Base-by-base conservation (phyloP, 495 filamentous ascomycete species). In the Acidomyces sp. region DNA sequence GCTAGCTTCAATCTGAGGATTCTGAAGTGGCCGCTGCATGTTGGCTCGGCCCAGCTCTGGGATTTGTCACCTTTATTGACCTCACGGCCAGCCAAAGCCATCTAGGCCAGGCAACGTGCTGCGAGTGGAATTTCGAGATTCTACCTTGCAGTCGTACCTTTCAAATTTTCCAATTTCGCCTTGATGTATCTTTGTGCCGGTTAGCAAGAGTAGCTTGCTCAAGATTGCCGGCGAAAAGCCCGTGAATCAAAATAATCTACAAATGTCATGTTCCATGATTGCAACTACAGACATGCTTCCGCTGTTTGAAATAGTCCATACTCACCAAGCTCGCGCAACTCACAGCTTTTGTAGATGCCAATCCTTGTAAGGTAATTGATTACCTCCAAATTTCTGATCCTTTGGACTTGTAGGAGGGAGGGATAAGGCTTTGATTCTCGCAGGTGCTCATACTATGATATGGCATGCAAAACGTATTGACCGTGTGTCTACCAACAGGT, bases 371-470 rank as follows among this genome's bases (percentile, higher is more conserved):
- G 6, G 31, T 6, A 9, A 6, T 9, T 34, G 7, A 7, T 9
- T 6, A 34, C 6, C 31, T 9, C 16, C 20, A 9, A 16, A 6
- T 6, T 9, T 6, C 31, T 6, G 6, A 34, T 34, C 6, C 6
- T 12, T 16, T 18, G 7, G 6, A 6, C 9, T 6, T 18, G 7
- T 9, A 18, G 6, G 16, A 6, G 26, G 26, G 9, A 29, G 9
- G 26, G 26, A 29, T 7, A n/a, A n/a, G n/a, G n/a, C n/a, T n/a
- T n/a, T 17, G 4, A 21, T 31, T 33, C 27, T 41, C 38, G 25
- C 41, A 44, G 19, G 17, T 44, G 34, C 41, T 37, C 10, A 44
- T 27, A 18, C 22, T 21, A 21, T 37, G 34, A 26, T 44, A 44
- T 3, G 32, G 30, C 15, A 44, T 19, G 10, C n/a, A 11, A 34